Conservation (phyloP, 306 rosid genomes). For the Vigna hirtella region DNA sequence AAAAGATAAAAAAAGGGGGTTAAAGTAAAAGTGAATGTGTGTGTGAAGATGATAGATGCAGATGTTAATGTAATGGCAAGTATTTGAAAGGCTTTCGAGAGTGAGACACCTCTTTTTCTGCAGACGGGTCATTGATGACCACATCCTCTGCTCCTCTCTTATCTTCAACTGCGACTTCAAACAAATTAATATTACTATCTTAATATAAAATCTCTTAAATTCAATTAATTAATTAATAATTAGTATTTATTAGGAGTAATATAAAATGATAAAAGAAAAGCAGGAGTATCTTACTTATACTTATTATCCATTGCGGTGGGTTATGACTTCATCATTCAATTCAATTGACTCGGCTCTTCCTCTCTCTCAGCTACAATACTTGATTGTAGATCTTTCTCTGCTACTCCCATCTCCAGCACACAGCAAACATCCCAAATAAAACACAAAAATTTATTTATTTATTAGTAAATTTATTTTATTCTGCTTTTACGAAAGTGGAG, state of each 20-base stretch:
- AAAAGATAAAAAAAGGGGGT: conserved; percentile 4
- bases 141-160: conserved; percentile 65
- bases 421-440: conserved; percentile 11
- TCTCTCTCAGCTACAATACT: conserved; percentile 32
- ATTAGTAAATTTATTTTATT: not conserved
- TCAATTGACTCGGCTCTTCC: conserved; percentile 38
- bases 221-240: not conserved
- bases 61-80: conserved; percentile 48
- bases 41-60: conserved; percentile 11
- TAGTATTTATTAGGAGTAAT: not conserved
- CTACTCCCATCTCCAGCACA: conserved; percentile 17
- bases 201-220: not conserved
- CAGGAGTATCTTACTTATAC: not conserved
- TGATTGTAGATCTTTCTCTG: conserved; percentile 49
- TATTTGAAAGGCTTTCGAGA: conserved; percentile 46
- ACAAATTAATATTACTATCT: not conserved
- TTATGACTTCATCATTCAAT: conserved; percentile 37
- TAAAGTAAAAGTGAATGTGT: conserved; percentile 38
- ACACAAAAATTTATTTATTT: not conserved
- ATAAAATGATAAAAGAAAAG: conserved; percentile 11
- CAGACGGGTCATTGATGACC: conserved; percentile 77
- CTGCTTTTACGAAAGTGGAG: not conserved
- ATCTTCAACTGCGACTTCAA: conserved; percentile 42
- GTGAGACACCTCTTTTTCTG: conserved; percentile 63
- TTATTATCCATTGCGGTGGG: conserved; percentile 33